Evolutionary conservation across 768 basidiomycete genomes (phyloP), one percentile per base, ranked within the genome.

Genomic region (Naganishia randhawae): DNA sequence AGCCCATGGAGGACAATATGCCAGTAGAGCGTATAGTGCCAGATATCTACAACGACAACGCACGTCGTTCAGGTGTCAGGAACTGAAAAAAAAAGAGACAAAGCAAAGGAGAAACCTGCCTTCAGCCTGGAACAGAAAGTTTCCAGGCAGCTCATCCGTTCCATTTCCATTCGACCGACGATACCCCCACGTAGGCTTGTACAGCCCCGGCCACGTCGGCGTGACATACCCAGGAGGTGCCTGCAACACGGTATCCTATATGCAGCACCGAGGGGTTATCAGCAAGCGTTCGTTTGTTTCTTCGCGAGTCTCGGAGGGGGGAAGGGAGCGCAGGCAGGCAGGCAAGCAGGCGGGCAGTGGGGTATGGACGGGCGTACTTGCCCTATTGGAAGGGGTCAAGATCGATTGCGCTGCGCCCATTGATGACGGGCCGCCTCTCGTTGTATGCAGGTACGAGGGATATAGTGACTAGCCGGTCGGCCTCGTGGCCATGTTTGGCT

Each of bases 21-120:
- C 69, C 69, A 70, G 31, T 70, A 70, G 27, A 70, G 69, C 25
- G 69, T 70, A 35, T 66, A 70, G 37, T 70, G 69, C 54, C 63
- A 70, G 29, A 70, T 61, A 65, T 70, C 69, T 70, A 33, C 11
- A 6, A 5, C n/a, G 19, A 3, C 14, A 22, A 0, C 6, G 48
- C 5, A 63, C 1, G 22, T 2, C 27, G 19, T n/a, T 61, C 10
- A 61, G 32, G 14, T 41, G 29, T 25, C 27, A 37, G 19, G n/a
- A 14, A 1, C 22, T 9, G 7, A 7, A 41, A 3, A 6, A 3
- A 42, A 25, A 29, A 35, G 39, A 7, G 37, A 61, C 19, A n/a
- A n/a, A n/a, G n/a, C n/a, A n/a, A n/a, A n/a, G n/a, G n/a, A 29
- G 1, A 2, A 42, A 35, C 57, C 41, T 27, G 39, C 57, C 57